Percentiles rank a stretch among this genome's conserved stretches.
These are phyloP conservation scores for Penicillium hesseltinei DNA, from an alignment of 2,329 filamentous ascomycete genomes.

Conservation along the genomic window DNA sequence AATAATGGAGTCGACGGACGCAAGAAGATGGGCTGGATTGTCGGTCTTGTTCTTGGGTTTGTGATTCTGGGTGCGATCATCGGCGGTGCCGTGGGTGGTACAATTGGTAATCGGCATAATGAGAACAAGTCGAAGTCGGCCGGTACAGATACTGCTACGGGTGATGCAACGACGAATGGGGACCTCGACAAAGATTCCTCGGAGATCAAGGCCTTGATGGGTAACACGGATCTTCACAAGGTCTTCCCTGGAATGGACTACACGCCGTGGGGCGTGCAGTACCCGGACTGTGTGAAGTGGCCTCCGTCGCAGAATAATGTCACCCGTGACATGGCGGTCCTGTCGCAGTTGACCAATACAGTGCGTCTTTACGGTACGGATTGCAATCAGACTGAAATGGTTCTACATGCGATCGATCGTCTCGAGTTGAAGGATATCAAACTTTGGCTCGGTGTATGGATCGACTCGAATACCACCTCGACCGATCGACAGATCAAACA, in stretches of 20 bases:
- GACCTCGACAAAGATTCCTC: slow-evolving; percentile 71
- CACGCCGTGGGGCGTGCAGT: slow-evolving; percentile 86
- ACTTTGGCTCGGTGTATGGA: slow-evolving; percentile 93
- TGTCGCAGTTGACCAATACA: slow-evolving; percentile 84
- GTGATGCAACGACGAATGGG: slow-evolving; percentile 63
- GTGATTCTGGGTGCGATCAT: slow-evolving; percentile 68
- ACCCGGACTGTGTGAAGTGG: slow-evolving; percentile 73
- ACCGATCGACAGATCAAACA: slow-evolving; percentile 77
- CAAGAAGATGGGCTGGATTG: slow-evolving; percentile 67
- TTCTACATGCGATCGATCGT: slow-evolving; percentile 74
- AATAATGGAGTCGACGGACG: slow-evolving; percentile 59
- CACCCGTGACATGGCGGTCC: slow-evolving; percentile 83
- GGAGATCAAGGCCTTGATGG: slow-evolving; percentile 78
- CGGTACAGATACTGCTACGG: slow-evolving; percentile 52
- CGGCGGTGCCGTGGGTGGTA: slow-evolving; percentile 70
- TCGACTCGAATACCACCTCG: slow-evolving; percentile 78
- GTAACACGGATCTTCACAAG: slow-evolving; percentile 79
- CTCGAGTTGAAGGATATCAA: slow-evolving; percentile 74
- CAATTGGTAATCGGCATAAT: slow-evolving; percentile 57
- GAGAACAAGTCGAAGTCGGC: slow-evolving; percentile 31
- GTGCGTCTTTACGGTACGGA: slow-evolving; percentile 91
- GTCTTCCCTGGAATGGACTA: slow-evolving; percentile 96
- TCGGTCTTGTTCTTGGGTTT: slow-evolving; percentile 64
- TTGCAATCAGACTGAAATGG: slow-evolving; percentile 96
- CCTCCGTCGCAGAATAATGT: slow-evolving; percentile 92